Conservation (phyloP, 371 early-diverging fungal genomes). For the Mucor velutinosus region DNA sequence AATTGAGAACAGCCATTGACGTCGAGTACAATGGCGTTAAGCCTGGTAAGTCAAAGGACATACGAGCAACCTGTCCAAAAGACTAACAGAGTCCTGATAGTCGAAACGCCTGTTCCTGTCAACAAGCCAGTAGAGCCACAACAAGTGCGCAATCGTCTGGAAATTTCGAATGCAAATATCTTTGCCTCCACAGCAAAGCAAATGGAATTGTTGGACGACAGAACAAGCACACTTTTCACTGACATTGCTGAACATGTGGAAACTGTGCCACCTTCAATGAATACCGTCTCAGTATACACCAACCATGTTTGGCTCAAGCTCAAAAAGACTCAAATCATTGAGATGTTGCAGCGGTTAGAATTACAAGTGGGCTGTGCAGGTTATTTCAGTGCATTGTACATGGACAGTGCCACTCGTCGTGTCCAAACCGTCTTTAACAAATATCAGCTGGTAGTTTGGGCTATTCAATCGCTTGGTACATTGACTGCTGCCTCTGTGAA, state of each 20-base stretch:
- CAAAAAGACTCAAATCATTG: not conserved
- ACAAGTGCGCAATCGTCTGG: conserved; percentile 17
- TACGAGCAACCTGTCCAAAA: not conserved
- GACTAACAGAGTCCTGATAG: conserved; percentile 1
- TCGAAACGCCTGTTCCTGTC: conserved; percentile 16
- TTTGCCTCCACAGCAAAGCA: conserved; percentile 17
- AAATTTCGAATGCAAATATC: conserved; percentile 26
- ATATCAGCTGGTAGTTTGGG: conserved; percentile 47
- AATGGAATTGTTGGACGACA: not conserved
- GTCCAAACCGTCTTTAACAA: conserved; percentile 43
- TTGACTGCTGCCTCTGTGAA: conserved; percentile 49
- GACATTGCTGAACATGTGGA: conserved; percentile 1
- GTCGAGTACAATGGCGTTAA: conserved; percentile 32
- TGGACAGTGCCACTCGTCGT: conserved; percentile 33
- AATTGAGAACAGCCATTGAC: conserved; percentile 28
- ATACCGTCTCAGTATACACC: not conserved
- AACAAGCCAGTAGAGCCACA: conserved; percentile 16
- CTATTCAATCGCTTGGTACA: conserved; percentile 54
- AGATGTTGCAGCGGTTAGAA: conserved; percentile 14
- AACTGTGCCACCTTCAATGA: not conserved
- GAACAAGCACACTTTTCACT: conserved; percentile 17
- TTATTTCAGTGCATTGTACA: conserved; percentile 12
- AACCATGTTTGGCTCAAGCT: conserved; percentile 8
- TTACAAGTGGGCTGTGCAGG: not conserved
- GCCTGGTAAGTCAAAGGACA: conserved; percentile 17